These are phyloP conservation scores for Pelargonium citronellum DNA, from an alignment of 441 rosid genomes.

Conservation along the genomic window DNA sequence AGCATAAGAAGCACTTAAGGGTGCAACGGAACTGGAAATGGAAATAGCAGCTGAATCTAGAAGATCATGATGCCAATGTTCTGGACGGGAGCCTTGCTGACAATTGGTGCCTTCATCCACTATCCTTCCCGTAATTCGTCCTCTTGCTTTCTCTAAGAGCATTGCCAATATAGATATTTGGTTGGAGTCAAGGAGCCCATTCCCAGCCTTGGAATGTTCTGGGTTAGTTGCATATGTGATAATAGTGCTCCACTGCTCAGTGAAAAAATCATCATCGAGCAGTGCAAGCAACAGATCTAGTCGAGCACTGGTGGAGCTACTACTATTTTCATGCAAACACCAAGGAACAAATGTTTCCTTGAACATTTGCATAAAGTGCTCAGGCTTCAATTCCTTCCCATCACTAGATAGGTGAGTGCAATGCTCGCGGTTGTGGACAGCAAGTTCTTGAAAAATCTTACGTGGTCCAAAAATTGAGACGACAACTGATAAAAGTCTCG, in stretches of 20 bases:
- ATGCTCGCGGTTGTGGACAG: conserved; percentile 26
- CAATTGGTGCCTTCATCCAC: conserved; percentile 30
- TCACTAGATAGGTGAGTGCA: conserved; percentile 25
- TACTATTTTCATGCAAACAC: conserved; percentile 56
- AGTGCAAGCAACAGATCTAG: conserved; percentile 74
- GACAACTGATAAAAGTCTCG: conserved; percentile 61
- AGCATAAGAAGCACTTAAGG: conserved; percentile 40
- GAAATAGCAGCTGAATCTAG: conserved; percentile 73
- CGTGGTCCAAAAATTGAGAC: conserved; percentile 76
- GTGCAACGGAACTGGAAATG: conserved; percentile 40
- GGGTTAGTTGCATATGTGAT: conserved; percentile 48
- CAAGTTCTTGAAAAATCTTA: conserved; percentile 42
- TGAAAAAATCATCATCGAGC: conserved; percentile 69
- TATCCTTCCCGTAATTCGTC: conserved; percentile 42
- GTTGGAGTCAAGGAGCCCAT: conserved; percentile 32
- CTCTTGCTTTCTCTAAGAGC: conserved; percentile 68
- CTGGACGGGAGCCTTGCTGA: conserved; percentile 41
- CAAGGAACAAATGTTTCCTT: conserved; percentile 75
- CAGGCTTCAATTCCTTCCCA: conserved; percentile 36
- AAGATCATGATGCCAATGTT: conserved; percentile 69
- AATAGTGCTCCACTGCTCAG: conserved; percentile 68
- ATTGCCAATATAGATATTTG: conserved; percentile 40
- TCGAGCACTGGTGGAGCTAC: conserved; percentile 44
- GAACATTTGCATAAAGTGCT: conserved; percentile 48
- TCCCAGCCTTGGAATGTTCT: conserved; percentile 28